Evolutionary conservation across 1,284 basidiomycete species (phyloP), one percentile per base, ranked within the genome.

Genomic region (Marasmius sp.): DNA sequence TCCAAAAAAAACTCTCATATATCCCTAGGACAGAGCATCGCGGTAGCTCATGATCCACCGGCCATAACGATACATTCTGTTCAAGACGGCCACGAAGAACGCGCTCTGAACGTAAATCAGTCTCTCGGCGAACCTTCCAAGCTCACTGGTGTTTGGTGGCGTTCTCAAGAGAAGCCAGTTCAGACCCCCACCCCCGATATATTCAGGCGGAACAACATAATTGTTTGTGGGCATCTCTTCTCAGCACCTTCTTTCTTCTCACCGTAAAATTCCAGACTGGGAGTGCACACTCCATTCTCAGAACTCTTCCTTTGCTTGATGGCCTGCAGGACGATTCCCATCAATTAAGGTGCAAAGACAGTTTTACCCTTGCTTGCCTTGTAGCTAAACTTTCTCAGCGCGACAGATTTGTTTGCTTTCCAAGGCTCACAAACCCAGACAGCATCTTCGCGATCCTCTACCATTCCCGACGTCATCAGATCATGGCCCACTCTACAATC

Each of bases 381-480:
- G 65, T 60, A 60, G 60, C 16, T 27, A 27, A 27, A 43, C 58
- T 61, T 48, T 45, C 53, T 57, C 70, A 92, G 91, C 61, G 85
- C 87, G 10, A 86, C 85, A 58, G 88, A 92, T 73, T 73, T 92
- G 43, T 93, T 93, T 70, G 87, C 88, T 41, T 92, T 92, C 70
- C 87, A 91, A 73, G 85, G 85, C 37, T 83, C 82, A 9, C 84
- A 86, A 61, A 83, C 83, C 11, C 81, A 79, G 45, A 65, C 76
- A 43, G 27, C 27, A 27, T 27, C 27, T 5, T 69, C 72, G 38
- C 72, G 74, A 50, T 81, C 81, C 66, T 74, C 77, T 38, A 72
- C 75, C 11, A 71, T 82, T 34, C 89, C 90, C 39, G 73, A 79
- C 49, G 73, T 84, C 43, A 88, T 93, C 58, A 76, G 79, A 22